These are phyloP conservation scores for Colletotrichum incanum DNA, from an alignment of 2,329 filamentous ascomycete genomes.

Conservation along the genomic window DNA sequence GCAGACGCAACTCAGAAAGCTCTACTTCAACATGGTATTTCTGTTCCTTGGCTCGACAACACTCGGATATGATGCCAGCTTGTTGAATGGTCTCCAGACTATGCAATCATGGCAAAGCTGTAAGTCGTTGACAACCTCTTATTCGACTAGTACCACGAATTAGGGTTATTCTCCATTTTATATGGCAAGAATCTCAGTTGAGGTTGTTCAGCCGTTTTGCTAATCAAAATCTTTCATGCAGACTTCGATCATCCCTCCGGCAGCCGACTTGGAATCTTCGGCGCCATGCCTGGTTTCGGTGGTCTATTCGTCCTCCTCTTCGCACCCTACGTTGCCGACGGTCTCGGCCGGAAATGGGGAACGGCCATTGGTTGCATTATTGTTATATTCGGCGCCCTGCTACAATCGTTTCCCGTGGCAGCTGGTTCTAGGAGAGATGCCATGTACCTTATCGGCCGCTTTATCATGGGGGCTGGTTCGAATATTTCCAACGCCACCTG, in stretches of 20 bases:
- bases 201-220: neutral
- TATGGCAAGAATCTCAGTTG: neutral
- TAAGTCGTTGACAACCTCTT: constrained; percentile 44
- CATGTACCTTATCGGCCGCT: constrained; percentile 65
- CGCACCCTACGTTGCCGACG: constrained; percentile 62
- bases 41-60: constrained; percentile 54
- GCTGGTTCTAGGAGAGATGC: constrained; percentile 46
- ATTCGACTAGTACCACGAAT: neutral
- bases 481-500: constrained; percentile 62
- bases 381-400: constrained; percentile 63
- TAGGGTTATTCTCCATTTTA: neutral
- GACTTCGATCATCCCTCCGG: constrained; percentile 55
- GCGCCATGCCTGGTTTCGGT: constrained; percentile 64
- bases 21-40: constrained; percentile 52
- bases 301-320: constrained; percentile 64
- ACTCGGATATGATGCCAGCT: constrained; percentile 59
- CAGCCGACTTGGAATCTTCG: constrained; percentile 58
- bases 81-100: constrained; percentile 64
- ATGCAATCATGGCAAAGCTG: constrained; percentile 60
- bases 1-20: constrained; percentile 50
- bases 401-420: constrained; percentile 58
- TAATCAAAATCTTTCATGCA: neutral
- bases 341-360: constrained; percentile 60
- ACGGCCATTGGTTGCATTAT: constrained; percentile 64
- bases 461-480: constrained; percentile 69